Evolutionary conservation across 2,329 filamentous ascomycete genomes (phyloP), one percentile per base, ranked within the genome.

Genomic region (Pseudocercospora cruenta): DNA sequence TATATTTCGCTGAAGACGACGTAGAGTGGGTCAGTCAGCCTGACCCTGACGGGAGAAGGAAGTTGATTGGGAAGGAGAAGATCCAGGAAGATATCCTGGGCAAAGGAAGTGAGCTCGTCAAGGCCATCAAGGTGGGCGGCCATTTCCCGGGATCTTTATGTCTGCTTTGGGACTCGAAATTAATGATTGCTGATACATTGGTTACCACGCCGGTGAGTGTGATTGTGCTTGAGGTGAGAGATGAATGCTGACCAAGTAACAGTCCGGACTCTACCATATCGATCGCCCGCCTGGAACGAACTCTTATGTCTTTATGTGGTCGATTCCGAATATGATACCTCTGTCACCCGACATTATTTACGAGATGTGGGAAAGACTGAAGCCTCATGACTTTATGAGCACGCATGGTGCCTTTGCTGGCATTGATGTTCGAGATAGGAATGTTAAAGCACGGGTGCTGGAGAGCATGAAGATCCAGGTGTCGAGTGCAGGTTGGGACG

Each of bases 131-230:
- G 77, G 83, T 90, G 0, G 91, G 91, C 0, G 92, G 92, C 0
- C 92, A 96, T 80, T 95, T 95, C 73, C 89, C 90, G 0, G 92
- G 92, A 0, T 91, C 88, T 69, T 79, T 90, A 66, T 87, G 93
- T 2, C 75, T 91, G 67, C 83, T 90, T 24, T 91, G 86, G 55
- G 83, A 84, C 19, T 78, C 79, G 0, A 84, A 83, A 57, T 78
- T 95, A n/a, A 84, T 94, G 66, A 84, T 93, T 64, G 91, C 92
- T 5, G 92, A 96, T 78, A 92, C 90, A 2, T 84, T 95, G 57
- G 83, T 92, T 69, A 91, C 88, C 24, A 90, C 90, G 3, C 90
- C 91, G 0, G 83, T 82, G 65, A 64, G 80, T 76, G 19, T 51
- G 19, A 14, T 36, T 2, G 1, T 36, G 2, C 7, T 43, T n/a